Evolutionary conservation across 2,329 filamentous ascomycete species (phyloP), one percentile per base, ranked within the genome.

Genomic region (Emmonsia crescens): DNA sequence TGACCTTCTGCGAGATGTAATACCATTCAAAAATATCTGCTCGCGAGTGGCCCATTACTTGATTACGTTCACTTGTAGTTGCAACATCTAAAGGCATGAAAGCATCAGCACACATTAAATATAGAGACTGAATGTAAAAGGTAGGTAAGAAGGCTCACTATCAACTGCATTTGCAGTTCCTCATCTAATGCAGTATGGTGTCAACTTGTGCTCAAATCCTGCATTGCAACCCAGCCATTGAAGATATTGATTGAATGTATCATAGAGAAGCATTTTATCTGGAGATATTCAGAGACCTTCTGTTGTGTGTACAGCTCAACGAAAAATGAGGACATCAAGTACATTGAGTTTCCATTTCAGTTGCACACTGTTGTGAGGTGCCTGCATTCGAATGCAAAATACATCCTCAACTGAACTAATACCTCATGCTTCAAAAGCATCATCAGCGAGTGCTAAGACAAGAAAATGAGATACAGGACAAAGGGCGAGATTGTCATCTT

Each of bases 131-230:
- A 38, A 59, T 51, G 31, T 19, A 29, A 59, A 27, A 59, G 46
- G 33, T 2, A n/a, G 19, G 27, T 51, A 33, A 59, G 27, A 38
- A 59, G 27, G 65, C 42, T 55, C 21, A 68, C 66, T 46, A 60
- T 69, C 58, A 38, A 69, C 59, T 4, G 63, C 63, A 57, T 68
- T 62, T 61, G 62, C 54, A 46, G 24, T 58, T 57, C 64, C 66
- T 56, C 63, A 62, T 57, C 64, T 64, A 63, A 69, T 68, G 55
- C 62, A 66, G 59, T 69, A 68, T 36, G 48, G 63, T 14, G 64
- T 68, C 57, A 42, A 40, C 38, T 40, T 40, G 38, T 40, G 38
- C 38, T 67, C 57, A 9, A 68, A 64, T 61, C 63, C 64, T 5
- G 62, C 55, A 31, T 64, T 62, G 52, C 19, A 33, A 42, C 64